phyloP scores from a whole-genome alignment of 1,284 basidiomycete genomes.

The Ustilago esculenta region DNA sequence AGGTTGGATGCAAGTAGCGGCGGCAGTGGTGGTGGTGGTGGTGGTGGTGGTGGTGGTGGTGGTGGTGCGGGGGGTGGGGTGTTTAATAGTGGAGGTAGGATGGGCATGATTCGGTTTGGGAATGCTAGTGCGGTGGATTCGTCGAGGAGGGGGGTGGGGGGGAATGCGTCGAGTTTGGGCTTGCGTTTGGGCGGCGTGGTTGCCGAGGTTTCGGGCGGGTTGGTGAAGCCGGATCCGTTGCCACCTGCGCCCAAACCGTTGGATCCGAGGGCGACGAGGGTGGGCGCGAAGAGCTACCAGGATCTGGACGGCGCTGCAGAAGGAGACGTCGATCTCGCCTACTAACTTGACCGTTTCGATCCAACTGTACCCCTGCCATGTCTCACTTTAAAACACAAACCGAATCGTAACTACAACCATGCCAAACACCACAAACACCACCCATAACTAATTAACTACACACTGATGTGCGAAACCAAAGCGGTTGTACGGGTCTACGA shows the following conservation, averaged over 20 bases:
- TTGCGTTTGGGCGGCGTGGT: slow-evolving; percentile 33
- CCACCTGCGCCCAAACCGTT: slow-evolving; percentile 51
- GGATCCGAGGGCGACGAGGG: slow-evolving; percentile 42
- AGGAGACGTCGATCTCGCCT: slow-evolving; percentile 49
- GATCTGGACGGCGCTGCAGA: slow-evolving; percentile 56
- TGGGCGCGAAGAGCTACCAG: slow-evolving; percentile 47
- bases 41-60: too few relatives aligned
- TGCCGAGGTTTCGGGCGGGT: slow-evolving; percentile 6
- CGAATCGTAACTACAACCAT: too few relatives aligned
- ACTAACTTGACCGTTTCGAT: slow-evolving; percentile 23
- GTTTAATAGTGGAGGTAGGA: slow-evolving; percentile 31
- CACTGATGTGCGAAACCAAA: too few relatives aligned
- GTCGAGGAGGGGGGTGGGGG: slow-evolving; percentile 8
- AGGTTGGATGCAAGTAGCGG: slow-evolving; percentile 13
- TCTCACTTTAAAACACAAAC: too few relatives aligned
- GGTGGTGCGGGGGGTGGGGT: too few relatives aligned
- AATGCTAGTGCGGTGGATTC: slow-evolving; percentile 34
- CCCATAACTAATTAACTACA: too few relatives aligned
- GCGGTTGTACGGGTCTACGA: too few relatives aligned
- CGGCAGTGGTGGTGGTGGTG: too few relatives aligned
- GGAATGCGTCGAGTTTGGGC: slow-evolving; percentile 5
- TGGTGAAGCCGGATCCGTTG: slow-evolving; percentile 28
- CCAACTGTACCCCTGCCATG: too few relatives aligned
- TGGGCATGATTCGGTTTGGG: slow-evolving; percentile 47
- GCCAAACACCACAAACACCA: too few relatives aligned